Base-by-base conservation (phyloP, 768 basidiomycete genomes). In the Lentinus tigrinus region DNA sequence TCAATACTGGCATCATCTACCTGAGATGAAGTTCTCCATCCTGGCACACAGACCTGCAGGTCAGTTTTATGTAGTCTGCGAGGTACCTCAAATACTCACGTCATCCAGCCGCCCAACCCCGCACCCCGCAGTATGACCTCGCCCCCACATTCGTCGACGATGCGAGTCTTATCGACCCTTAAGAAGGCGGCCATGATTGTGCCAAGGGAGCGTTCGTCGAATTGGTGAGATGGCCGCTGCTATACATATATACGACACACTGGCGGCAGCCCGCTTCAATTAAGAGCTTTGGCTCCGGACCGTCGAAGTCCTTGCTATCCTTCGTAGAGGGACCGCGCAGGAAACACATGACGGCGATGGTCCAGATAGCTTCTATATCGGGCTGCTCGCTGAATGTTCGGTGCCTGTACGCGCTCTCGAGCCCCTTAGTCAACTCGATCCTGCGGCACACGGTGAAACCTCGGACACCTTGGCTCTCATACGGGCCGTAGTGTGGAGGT, bases 21-120 rank as follows among this genome's bases (percentile, higher is more conserved):
- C 84, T 58, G 85, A 80, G 54, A 89, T 87, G 68, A 89, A 89
- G 72, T 89, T 89, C 72, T 89, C 87, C 87, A 87, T 86, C 67
- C 85, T 87, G 40, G 31, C 17, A 52, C 26, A 11, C 27, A 31
- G 27, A 46, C 43, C 13, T 21, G 24, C 24, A 46, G 48, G 39
- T 39, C 17, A 6, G 47, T 17, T 46, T 21, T 40, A 38, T 24
- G 38, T 17, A 3, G 56, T 10, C 37, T 17, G 34, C 16, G n/a
- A 49, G 4, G 24, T n/a, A 13, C 34, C 2, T 43, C 14, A 11
- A 42, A 1, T 7, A 66, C 89, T 72, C 66, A 91, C 89, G 86
- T 91, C 87, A 93, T 88, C 89, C 89, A 91, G 69, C 90, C 89
- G 63, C 89, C 89, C n/a, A 91, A 73, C 14, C 89, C 88, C 51